A percentile compares a stretch with the other conserved stretches of the same genome.
These are phyloP conservation scores for Boletus rufocinnamomeus DNA, from an alignment of 768 basidiomycete species.

Conservation along the genomic window DNA sequence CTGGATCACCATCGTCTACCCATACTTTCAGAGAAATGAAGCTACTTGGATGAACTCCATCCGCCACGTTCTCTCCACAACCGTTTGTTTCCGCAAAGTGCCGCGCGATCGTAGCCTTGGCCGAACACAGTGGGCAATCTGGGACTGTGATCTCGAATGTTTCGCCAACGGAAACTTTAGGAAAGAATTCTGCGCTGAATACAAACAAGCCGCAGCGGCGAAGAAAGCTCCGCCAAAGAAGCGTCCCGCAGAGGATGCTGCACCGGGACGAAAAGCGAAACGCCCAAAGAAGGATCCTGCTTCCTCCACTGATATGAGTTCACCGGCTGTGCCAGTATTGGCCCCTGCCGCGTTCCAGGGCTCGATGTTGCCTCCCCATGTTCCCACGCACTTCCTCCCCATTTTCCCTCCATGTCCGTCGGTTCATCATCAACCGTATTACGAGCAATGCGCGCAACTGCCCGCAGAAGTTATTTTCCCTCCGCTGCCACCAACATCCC, in stretches of 20 bases:
- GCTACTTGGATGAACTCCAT: slow-evolving; percentile 99
- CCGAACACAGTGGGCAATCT: slow-evolving; percentile 86
- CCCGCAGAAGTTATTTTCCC: slow-evolving; percentile 74
- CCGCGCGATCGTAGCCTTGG: slow-evolving; percentile 76
- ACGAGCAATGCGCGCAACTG: slow-evolving; percentile 56
- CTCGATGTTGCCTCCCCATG: slow-evolving; percentile 25
- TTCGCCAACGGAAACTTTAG: slow-evolving; percentile 84
- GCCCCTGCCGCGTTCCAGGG: slow-evolving; percentile 19
- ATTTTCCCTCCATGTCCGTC: slow-evolving; percentile 59
- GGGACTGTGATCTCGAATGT: slow-evolving; percentile 77
- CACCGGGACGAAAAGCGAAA: slow-evolving; percentile 47
- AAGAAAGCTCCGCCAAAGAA: slow-evolving; percentile 40
- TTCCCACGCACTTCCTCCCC: slow-evolving; percentile 30
- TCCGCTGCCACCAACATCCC: slow-evolving; percentile 58
- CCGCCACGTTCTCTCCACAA: slow-evolving; percentile 93
- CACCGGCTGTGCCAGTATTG: slow-evolving; percentile 24
- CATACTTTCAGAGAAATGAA: slow-evolving; percentile 90
- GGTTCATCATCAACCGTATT: slow-evolving; percentile 74
- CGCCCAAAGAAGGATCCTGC: slow-evolving; percentile 42
- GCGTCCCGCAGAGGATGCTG: slow-evolving; percentile 40
- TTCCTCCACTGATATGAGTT: slow-evolving; percentile 28
- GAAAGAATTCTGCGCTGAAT: slow-evolving; percentile 53
- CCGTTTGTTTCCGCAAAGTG: slow-evolving; percentile 86
- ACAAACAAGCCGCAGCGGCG: slow-evolving; percentile 31
- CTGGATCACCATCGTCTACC: slow-evolving; percentile 93